Evolutionary conservation across 2,329 filamentous ascomycete species (phyloP).

Genomic region (Parascedosporium putredinis): DNA sequence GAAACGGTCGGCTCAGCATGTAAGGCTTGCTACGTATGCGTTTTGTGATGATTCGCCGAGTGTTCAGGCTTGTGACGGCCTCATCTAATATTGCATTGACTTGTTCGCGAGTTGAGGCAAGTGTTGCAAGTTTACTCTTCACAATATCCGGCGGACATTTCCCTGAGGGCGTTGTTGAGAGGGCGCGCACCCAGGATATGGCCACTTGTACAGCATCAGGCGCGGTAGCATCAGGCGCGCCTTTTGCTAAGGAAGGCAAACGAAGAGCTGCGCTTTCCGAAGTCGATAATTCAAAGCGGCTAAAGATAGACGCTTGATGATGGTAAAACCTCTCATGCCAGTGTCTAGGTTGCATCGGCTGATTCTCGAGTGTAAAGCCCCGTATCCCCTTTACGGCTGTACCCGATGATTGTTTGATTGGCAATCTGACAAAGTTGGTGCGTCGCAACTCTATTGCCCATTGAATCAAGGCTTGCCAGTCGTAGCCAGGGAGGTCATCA

Average conservation of each 20-base stretch:
- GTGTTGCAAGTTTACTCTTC: constrained; percentile 38
- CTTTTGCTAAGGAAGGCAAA: not conserved
- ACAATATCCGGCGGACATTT: constrained; percentile 38
- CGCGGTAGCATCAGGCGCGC: not conserved
- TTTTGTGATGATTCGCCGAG: constrained; percentile 45
- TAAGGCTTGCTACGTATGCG: constrained; percentile 52
- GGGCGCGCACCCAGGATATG: constrained; percentile 49
- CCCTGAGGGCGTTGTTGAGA: constrained; percentile 42
- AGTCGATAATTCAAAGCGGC: constrained; percentile 44
- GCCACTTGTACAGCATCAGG: constrained; percentile 24
- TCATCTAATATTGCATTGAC: constrained; percentile 35
- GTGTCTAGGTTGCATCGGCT: constrained; percentile 19
- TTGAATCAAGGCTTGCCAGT: constrained; percentile 55
- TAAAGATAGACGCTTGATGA: constrained; percentile 41
- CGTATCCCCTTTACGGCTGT: not conserved
- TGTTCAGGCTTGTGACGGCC: constrained; percentile 37
- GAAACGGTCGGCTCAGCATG: constrained; percentile 49
- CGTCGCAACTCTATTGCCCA: constrained; percentile 52
- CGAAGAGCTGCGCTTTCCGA: constrained; percentile 33
- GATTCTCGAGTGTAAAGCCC: constrained; percentile 24
- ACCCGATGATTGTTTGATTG: constrained; percentile 30
- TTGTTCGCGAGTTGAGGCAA: constrained; percentile 30
- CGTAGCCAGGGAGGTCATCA: constrained; percentile 51
- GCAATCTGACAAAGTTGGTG: constrained; percentile 36
- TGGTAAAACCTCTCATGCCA: constrained; percentile 51